Evolutionary conservation across 1,284 basidiomycete genomes (phyloP), one percentile per base, ranked within the genome.

Genomic region (Stygiomarasmius scandens): DNA sequence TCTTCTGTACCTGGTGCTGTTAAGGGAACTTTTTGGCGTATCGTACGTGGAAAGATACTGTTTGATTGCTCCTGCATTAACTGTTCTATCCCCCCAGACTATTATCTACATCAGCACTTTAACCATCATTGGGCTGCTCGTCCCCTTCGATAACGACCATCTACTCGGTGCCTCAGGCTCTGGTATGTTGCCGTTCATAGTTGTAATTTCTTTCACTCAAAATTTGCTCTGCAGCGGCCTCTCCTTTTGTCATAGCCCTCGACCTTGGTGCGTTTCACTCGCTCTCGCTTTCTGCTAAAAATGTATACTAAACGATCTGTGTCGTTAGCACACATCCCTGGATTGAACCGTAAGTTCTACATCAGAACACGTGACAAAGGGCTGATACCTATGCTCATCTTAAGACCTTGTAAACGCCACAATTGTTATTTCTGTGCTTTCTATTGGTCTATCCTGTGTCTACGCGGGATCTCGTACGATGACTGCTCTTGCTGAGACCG

Each of bases 351-450:
- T 77, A 59, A 36, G 75, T 64, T 23, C 29, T 32, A 32, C 12
- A 32, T 32, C 12, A 6, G 29, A 6, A 32, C 5, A 8, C 10
- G 49, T 20, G 12, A 22, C 20, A 34, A 11, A 27, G 11, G 9
- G n/a, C 11, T 22, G 9, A 32, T 32, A 6, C 29, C 6, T 32
- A 32, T 47, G 25, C 41, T 27, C 9, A 11, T 46, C 10, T 12
- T 4, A 56, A 76, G 76, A 79, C 62, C 78, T 85, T 69, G 83
- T 91, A 72, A 92, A 92, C 67, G 85, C 83, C 25, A 81, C 78
- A 47, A 86, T 93, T 59, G 78, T 90, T 59, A 78, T 87, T 34
- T 86, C 87, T 54, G 89, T 90, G 19, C 79, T 88, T 57, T 89
- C 86, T 0, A 87, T 90, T 16, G 87, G 85, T 9, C 82, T 85